These are phyloP conservation scores for Scheffersomyces illinoinensis DNA, from an alignment of 1,139 yeast genomes.

Conservation along the genomic window DNA sequence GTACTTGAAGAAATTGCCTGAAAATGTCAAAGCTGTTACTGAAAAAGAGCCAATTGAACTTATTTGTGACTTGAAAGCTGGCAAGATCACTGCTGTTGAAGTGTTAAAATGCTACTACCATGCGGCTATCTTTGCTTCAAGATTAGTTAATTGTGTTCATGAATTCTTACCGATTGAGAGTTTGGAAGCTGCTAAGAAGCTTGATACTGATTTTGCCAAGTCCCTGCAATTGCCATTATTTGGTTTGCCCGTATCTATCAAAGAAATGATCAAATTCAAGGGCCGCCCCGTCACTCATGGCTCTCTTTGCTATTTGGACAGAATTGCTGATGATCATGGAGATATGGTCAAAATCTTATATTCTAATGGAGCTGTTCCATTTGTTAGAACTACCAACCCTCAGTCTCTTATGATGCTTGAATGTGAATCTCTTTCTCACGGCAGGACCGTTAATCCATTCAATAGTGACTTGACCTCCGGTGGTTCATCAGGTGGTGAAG, in stretches of 20 bases:
- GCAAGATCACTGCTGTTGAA: conserved; percentile 10
- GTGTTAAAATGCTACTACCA: conserved; percentile 12
- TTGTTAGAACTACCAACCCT: conserved; percentile 15
- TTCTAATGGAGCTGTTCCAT: conserved; percentile 12
- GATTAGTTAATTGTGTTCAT: conserved; percentile 22
- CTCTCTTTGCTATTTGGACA: conserved; percentile 16
- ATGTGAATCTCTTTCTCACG: conserved; percentile 13
- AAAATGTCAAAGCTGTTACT: conserved; percentile 13
- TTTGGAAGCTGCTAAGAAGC: conserved; percentile 15
- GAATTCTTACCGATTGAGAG: conserved; percentile 22
- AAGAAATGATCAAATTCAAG: conserved; percentile 19
- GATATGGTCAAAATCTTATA: conserved; percentile 19
- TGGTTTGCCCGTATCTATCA: conserved; percentile 26
- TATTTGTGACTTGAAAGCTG: conserved; percentile 10
- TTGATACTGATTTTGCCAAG: conserved; percentile 11
- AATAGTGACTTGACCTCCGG: conserved; percentile 22
- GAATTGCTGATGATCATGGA: conserved; percentile 22
- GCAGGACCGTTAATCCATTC: conserved; percentile 24
- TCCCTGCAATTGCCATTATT: conserved; percentile 12
- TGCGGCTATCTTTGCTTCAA: conserved; percentile 22
- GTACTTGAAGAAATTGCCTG: conserved; percentile 14
- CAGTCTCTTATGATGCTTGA: conserved; percentile 17
- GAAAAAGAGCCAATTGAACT: conserved; percentile 17
- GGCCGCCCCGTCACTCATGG: conserved; percentile 13
- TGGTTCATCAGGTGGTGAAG: conserved; percentile 31